Evolutionary conservation across 129 eudicot genomes (phyloP).

Genomic region (Artemisia tridentata): DNA sequence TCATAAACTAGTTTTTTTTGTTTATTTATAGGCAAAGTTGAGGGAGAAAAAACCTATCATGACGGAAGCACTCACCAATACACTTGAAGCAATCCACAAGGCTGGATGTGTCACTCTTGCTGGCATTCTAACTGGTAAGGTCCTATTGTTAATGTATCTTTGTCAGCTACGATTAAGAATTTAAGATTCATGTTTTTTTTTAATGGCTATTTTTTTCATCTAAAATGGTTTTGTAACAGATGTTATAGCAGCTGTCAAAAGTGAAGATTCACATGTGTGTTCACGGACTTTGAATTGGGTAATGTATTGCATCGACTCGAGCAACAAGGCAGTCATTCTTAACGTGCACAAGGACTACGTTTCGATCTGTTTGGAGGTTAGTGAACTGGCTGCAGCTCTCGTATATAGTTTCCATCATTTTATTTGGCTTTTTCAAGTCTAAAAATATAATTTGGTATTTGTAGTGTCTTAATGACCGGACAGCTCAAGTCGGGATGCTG

Average conservation of each 20-base stretch:
- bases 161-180: too few relatives aligned
- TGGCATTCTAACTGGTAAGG: slow-evolving; percentile 64
- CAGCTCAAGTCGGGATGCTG: slow-evolving; percentile 98
- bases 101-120: slow-evolving; percentile 70
- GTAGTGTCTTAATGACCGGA: slow-evolving; percentile 91
- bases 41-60: slow-evolving; percentile 85
- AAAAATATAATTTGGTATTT: slow-evolving; percentile 1
- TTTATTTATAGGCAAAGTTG: slow-evolving; percentile 70
- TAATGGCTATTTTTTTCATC: background rate
- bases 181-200: too few relatives aligned
- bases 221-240: slow-evolving; percentile 46
- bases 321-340: slow-evolving; percentile 67
- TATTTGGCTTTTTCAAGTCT: background rate
- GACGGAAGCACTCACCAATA: slow-evolving; percentile 57
- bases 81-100: slow-evolving; percentile 75
- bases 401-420: slow-evolving; percentile 29
- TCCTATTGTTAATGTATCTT: too few relatives aligned
- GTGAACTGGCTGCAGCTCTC: too few relatives aligned
- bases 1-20: slow-evolving; percentile 15
- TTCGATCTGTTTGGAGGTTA: slow-evolving; percentile 83
- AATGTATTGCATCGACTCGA: slow-evolving; percentile 70
- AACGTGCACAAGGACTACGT: slow-evolving; percentile 87
- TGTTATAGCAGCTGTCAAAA: slow-evolving; percentile 71
- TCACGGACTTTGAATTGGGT: slow-evolving; percentile 80
- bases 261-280: slow-evolving; percentile 81